Evolutionary conservation across 1,139 yeast species (phyloP).

Genomic region (Lodderomyces theae): DNA sequence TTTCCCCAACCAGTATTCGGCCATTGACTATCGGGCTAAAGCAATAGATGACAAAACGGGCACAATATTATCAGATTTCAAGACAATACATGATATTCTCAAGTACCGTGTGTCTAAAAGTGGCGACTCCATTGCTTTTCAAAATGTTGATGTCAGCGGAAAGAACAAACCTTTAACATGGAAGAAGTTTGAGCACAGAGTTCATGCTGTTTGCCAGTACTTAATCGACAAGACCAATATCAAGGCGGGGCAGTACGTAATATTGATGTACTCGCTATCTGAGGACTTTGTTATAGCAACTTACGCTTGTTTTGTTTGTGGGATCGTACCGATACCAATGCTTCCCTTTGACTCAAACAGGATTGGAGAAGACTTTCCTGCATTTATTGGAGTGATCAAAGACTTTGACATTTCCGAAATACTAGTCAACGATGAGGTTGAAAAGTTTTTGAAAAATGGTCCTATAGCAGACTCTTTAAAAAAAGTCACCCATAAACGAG

Average conservation of each 20-base stretch:
- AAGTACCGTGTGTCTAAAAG: conserved; percentile 75
- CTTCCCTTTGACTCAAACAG: conserved; percentile 70
- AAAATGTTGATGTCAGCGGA: conserved; percentile 55
- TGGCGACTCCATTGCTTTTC: conserved; percentile 80
- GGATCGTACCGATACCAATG: conserved; percentile 78
- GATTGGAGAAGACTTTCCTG: conserved; percentile 72
- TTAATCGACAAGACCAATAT: conserved; percentile 50
- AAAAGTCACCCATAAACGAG: conserved; percentile 42
- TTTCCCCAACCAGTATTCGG: conserved; percentile 61
- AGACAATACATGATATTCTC: conserved; percentile 67
- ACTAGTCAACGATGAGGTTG: conserved; percentile 77
- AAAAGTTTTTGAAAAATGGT: conserved; percentile 66
- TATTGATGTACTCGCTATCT: conserved; percentile 81
- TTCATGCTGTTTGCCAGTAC: conserved; percentile 69
- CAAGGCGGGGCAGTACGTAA: conserved; percentile 66
- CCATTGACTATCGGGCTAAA: conserved; percentile 68
- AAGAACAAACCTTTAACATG: conserved; percentile 66
- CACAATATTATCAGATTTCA: conserved; percentile 69
- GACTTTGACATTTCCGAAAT: conserved; percentile 73
- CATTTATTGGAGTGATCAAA: conserved; percentile 60
- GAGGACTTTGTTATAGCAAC: conserved; percentile 85
- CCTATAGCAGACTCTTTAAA: conserved; percentile 64
- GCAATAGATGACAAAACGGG: conserved; percentile 78
- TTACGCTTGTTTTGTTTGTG: conserved; percentile 82
- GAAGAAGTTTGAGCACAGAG: conserved; percentile 76